Conservation (phyloP, 331 rosid genomes). For the Cucumis variabilis region DNA sequence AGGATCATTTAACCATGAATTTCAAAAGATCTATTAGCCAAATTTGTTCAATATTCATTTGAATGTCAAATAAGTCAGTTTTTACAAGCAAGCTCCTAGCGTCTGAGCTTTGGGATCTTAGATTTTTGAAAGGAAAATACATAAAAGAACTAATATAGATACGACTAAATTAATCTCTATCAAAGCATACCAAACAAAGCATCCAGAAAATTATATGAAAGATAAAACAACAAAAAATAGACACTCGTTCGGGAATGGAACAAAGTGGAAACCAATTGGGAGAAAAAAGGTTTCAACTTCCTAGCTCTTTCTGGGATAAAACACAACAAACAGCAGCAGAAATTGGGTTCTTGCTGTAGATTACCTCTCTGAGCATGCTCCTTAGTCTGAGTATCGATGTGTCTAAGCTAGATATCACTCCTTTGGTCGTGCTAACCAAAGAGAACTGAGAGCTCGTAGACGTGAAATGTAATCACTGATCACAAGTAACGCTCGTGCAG, state of each 20-base stretch:
- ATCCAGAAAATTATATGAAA: slow-evolving; percentile 1
- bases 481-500: slow-evolving; percentile 70
- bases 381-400: not conserved
- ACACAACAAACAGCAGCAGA: slow-evolving; percentile 3
- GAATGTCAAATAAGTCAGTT: not conserved
- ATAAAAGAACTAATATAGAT: not conserved
- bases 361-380: not conserved
- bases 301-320: not conserved
- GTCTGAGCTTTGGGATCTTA: not conserved
- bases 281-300: not conserved
- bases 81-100: not conserved
- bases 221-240: not conserved
- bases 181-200: not conserved
- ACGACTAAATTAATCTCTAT: not conserved
- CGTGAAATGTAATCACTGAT: slow-evolving; percentile 69
- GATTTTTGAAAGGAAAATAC: not conserved
- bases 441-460: slow-evolving; percentile 74
- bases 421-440: slow-evolving; percentile 83
- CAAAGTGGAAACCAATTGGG: slow-evolving; percentile 17
- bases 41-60: not conserved
- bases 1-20: too few relatives aligned
- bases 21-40: not conserved
- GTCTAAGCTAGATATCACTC: slow-evolving; percentile 24
- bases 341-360: slow-evolving; percentile 6
- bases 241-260: not conserved